Evolutionary conservation across 2,329 filamentous ascomycete species (phyloP), one percentile per base, ranked within the genome.

Genomic region (Beauveria rudraprayagi): DNA sequence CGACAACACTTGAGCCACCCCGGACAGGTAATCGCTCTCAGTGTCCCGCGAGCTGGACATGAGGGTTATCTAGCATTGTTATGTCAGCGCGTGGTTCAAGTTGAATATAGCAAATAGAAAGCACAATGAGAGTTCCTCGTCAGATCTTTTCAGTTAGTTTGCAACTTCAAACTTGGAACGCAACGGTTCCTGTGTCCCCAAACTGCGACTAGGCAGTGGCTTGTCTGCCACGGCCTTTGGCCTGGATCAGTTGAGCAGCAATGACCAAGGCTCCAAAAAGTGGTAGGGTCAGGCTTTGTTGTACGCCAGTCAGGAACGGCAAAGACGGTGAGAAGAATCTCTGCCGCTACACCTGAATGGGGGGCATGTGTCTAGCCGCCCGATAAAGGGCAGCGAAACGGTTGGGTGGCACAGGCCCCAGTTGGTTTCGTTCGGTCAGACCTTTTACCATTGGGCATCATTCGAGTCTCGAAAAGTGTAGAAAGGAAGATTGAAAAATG

Each of bases 141-240:
- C 87, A 89, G 87, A 82, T 89, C 86, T 90, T 89, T 89, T 88
- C 85, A 89, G 85, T 88, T 80, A 70, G 73, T 67, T 68, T 69
- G 73, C 69, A 72, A 77, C 81, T 72, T 83, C 78, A 83, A 72
- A 64, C 77, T 75, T 70, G 72, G 70, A 71, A 76, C 76, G 71
- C 79, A 76, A 71, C 80, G 81, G 82, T 73, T 83, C 77, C 72
- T 63, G 62, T 63, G 57, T 43, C 40, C 51, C 59, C 26, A 9
- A 28, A 19, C 61, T 7, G 58, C 52, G 64, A 59, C 52, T 41
- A 37, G 16, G 26, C 56, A 41, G 55, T 44, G 54, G 66, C 60
- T 59, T 84, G 76, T 86, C 70, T 70, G 77, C 80, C 79, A 76
- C 80, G 74, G 83, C 82, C 81, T 85, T 85, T 86, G 81, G 82